Evolutionary conservation across 164 flowering plant genomes (phyloP).

Genomic region (Annona squamosa): DNA sequence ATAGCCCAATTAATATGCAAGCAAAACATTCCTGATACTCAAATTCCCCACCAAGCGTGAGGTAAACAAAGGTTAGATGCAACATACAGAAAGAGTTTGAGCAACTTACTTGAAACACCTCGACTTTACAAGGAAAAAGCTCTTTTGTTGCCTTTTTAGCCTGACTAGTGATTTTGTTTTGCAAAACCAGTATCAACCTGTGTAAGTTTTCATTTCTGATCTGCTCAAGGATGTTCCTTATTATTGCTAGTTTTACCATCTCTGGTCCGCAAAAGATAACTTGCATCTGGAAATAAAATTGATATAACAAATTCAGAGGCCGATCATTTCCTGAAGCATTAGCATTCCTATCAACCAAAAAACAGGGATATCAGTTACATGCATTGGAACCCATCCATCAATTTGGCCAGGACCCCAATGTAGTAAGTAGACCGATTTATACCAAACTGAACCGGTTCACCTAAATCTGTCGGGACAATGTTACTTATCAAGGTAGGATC

Average conservation of each 20-base stretch:
- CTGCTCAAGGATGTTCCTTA: slow-evolving; percentile 11
- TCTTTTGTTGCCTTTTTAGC: slow-evolving; percentile 21
- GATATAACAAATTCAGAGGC: not conserved
- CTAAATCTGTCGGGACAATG: too few species aligned
- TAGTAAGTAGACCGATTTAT: too few species aligned
- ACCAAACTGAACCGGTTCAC: too few species aligned
- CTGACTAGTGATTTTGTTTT: slow-evolving; percentile 23
- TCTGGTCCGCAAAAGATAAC: slow-evolving; percentile 31
- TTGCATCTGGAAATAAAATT: slow-evolving; percentile 23
- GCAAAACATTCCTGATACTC: not conserved
- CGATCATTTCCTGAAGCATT: not conserved
- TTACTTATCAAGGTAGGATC: too few species aligned
- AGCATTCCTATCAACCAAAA: not conserved
- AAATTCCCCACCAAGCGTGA: not conserved
- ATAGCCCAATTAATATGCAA: not conserved
- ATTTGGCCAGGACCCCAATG: too few species aligned
- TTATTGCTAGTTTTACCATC: slow-evolving; percentile 9
- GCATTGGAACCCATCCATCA: not conserved
- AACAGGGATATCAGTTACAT: not conserved
- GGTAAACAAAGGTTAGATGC: not conserved
- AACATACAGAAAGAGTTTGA: not conserved
- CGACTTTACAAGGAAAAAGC: slow-evolving; percentile 6
- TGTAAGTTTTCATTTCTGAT: slow-evolving; percentile 9
- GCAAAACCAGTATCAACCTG: slow-evolving; percentile 29
- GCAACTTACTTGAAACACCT: slow-evolving; percentile 15